These are phyloP conservation scores for Nothomitra cinnamomea DNA, from an alignment of 2,329 filamentous ascomycete species.

Conservation along the genomic window DNA sequence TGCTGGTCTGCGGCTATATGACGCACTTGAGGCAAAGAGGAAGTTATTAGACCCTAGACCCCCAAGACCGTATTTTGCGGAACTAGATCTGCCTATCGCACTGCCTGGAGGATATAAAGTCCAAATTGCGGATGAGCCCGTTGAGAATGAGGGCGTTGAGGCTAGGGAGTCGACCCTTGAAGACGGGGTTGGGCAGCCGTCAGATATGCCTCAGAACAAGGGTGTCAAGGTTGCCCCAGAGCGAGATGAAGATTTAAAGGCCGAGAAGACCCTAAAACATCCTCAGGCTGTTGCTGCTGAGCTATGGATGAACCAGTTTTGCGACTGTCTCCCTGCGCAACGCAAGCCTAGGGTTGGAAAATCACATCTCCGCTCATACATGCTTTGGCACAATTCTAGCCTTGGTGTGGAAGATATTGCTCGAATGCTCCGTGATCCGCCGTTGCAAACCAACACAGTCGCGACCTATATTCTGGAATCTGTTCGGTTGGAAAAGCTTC, in stretches of 20 bases:
- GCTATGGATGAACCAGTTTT: constrained; percentile 9
- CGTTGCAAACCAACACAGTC: constrained; percentile 39
- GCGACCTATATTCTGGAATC: constrained; percentile 40
- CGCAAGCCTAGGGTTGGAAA: neutral
- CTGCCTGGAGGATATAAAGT: constrained; percentile 24
- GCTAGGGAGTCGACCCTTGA: constrained; percentile 13
- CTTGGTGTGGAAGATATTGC: constrained; percentile 35
- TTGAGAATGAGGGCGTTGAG: constrained; percentile 17
- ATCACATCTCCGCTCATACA: constrained; percentile 38
- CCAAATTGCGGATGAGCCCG: constrained; percentile 30
- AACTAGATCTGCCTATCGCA: constrained; percentile 37
- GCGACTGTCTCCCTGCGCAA: neutral
- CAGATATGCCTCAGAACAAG: constrained; percentile 10
- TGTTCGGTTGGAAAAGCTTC: constrained; percentile 32
- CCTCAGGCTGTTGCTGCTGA: constrained; percentile 14
- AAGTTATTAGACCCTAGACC: constrained; percentile 50
- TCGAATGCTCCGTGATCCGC: constrained; percentile 39
- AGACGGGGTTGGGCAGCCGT: too few species aligned
- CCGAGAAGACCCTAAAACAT: constrained; percentile 7
- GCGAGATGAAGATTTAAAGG: neutral
- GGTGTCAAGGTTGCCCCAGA: neutral
- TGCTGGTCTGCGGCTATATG: constrained; percentile 55
- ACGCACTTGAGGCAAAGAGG: constrained; percentile 52
- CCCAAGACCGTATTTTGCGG: constrained; percentile 50
- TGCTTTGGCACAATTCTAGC: constrained; percentile 40